Evolutionary conservation across 2,329 filamentous ascomycete species (phyloP).

Genomic region (Alternaria conjuncta): DNA sequence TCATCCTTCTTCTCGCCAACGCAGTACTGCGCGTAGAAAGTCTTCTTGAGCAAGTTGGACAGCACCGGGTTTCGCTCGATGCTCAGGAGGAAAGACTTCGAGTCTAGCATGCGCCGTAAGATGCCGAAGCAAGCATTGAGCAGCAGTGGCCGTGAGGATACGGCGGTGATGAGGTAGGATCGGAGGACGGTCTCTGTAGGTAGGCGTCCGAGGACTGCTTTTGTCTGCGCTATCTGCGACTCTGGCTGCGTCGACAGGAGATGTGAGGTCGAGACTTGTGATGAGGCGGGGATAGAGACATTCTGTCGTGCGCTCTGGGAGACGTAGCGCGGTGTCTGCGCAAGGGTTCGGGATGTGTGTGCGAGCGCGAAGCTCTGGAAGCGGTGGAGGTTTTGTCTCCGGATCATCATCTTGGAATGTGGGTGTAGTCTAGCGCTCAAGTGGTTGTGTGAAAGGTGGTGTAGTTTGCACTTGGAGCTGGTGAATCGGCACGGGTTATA

Average conservation of each 20-base stretch:
- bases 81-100: slow-evolving; percentile 69
- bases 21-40: slow-evolving; percentile 91
- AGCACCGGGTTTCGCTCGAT: slow-evolving; percentile 78
- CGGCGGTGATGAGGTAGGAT: slow-evolving; percentile 70
- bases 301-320: slow-evolving; percentile 40
- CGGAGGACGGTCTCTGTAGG: slow-evolving; percentile 71
- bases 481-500: not conserved
- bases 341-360: slow-evolving; percentile 26
- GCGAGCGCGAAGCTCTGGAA: slow-evolving; percentile 29
- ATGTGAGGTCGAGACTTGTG: slow-evolving; percentile 23
- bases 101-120: slow-evolving; percentile 73
- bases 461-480: slow-evolving; percentile 2
- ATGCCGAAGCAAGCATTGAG: slow-evolving; percentile 72
- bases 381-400: slow-evolving; percentile 30
- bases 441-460: not conserved
- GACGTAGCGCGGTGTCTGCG: slow-evolving; percentile 33
- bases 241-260: slow-evolving; percentile 24
- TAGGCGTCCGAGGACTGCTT: slow-evolving; percentile 65
- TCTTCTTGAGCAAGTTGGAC: slow-evolving; percentile 74
- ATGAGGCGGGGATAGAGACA: slow-evolving; percentile 34
- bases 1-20: slow-evolving; percentile 76
- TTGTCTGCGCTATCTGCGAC: slow-evolving; percentile 17
- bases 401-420: slow-evolving; percentile 25
- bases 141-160: slow-evolving; percentile 74
- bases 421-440: slow-evolving; percentile 2